Evolutionary conservation across 805 yeast genomes (phyloP).

Genomic region (Suhomyces vadensis): DNA sequence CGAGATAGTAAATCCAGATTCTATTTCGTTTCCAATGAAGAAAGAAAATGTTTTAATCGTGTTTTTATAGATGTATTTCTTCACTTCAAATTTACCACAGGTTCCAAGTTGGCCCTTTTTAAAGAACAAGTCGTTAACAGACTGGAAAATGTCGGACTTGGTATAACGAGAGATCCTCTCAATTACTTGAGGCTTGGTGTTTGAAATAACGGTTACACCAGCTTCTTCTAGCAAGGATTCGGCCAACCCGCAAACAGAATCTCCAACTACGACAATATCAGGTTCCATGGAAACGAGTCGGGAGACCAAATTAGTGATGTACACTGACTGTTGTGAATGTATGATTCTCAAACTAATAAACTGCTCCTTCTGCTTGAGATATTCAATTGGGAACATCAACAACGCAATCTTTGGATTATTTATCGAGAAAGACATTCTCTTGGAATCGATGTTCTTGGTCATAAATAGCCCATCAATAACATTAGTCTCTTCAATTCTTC

Average conservation of each 20-base stretch:
- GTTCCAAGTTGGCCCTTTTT: constrained; percentile 62
- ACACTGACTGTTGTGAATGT: constrained; percentile 84
- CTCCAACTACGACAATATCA: constrained; percentile 73
- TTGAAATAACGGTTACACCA: constrained; percentile 77
- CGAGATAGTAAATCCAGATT: constrained; percentile 80
- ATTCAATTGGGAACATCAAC: constrained; percentile 87
- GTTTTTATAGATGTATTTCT: constrained; percentile 58
- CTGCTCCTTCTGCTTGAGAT: constrained; percentile 71
- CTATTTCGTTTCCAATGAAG: constrained; percentile 72
- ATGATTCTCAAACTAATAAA: constrained; percentile 82
- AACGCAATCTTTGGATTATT: constrained; percentile 74
- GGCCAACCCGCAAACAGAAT: constrained; percentile 81
- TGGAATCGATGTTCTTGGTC: constrained; percentile 79
- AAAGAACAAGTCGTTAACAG: constrained; percentile 81
- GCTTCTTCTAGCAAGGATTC: constrained; percentile 67
- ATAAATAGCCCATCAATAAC: constrained; percentile 79
- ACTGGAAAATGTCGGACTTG: constrained; percentile 78
- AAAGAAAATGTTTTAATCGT: constrained; percentile 71
- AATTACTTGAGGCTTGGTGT: constrained; percentile 79
- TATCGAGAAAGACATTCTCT: constrained; percentile 68
- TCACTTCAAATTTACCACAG: constrained; percentile 72
- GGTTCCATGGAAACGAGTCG: constrained; percentile 78
- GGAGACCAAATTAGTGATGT: constrained; percentile 74
- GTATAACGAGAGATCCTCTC: constrained; percentile 77
- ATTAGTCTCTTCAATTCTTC: constrained; percentile 52